phyloP scores from a whole-genome alignment of 2,329 filamentous ascomycete genomes.

The Colletotrichum sansevieriae region DNA sequence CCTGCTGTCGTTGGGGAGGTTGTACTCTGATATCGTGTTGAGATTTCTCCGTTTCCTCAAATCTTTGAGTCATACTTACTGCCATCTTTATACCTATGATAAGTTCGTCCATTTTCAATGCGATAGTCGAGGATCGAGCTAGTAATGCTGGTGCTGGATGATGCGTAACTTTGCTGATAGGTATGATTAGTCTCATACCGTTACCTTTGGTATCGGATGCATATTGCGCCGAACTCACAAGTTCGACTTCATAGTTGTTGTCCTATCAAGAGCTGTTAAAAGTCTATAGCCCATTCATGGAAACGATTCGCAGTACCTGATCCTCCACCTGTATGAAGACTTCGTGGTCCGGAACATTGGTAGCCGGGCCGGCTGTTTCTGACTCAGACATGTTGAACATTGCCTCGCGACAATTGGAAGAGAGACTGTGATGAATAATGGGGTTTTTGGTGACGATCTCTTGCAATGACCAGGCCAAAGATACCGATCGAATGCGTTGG shows the following conservation, averaged over 20 bases:
- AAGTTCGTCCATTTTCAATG: constrained; percentile 14
- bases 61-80: not conserved
- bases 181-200: not conserved
- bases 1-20: constrained; percentile 33
- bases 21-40: constrained; percentile 26
- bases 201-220: not conserved
- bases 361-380: no score
- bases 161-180: not conserved
- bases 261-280: not conserved
- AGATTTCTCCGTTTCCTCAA: not conserved
- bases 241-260: not conserved
- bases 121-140: constrained; percentile 15
- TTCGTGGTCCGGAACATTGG: no score
- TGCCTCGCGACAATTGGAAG: no score
- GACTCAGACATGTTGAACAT: no score
- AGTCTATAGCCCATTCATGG: no score
- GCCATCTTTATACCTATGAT: constrained; percentile 25
- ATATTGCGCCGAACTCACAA: not conserved
- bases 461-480: no score
- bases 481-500: no score
- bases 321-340: no score
- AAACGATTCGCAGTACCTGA: no score
- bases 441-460: no score
- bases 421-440: no score
- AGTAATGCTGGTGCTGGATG: not conserved